Conservation (phyloP, 2,329 filamentous ascomycete species). For the Diaporthe vaccinii region DNA sequence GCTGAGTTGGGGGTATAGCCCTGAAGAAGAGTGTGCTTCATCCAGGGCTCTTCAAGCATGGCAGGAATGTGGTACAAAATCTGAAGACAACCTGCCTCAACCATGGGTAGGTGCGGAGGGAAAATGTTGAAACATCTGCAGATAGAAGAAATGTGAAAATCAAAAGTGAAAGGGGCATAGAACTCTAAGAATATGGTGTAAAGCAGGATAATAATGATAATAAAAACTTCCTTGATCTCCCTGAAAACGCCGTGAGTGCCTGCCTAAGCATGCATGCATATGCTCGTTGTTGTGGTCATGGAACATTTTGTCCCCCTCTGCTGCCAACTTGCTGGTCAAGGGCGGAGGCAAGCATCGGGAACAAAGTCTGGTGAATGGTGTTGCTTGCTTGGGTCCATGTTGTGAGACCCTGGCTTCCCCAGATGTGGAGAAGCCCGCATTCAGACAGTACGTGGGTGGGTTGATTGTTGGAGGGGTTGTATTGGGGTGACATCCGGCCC, state of each 20-base stretch:
- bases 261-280: slow-evolving; percentile 38
- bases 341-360: background rate
- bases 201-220: slow-evolving; percentile 5
- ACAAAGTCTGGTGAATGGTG: slow-evolving; percentile 7
- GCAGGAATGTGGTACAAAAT: background rate
- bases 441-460: slow-evolving; percentile 8
- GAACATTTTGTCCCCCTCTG: background rate
- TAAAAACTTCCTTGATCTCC: slow-evolving; percentile 21
- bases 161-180: background rate
- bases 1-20: background rate
- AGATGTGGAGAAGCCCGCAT: slow-evolving; percentile 29
- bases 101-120: background rate
- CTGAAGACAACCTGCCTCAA: background rate
- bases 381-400: slow-evolving; percentile 17
- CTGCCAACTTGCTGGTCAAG: background rate
- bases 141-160: background rate
- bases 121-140: slow-evolving; percentile 22
- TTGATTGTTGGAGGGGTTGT: slow-evolving; percentile 7
- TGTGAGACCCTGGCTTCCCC: background rate
- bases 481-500: slow-evolving; percentile 39
- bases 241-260: slow-evolving; percentile 32
- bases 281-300: slow-evolving; percentile 35
- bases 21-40: background rate
- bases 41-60: background rate
- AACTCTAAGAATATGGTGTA: slow-evolving; percentile 22